These are phyloP conservation scores for Mucor mucedo DNA, from an alignment of 371 early-diverging fungal species.

Conservation along the genomic window DNA sequence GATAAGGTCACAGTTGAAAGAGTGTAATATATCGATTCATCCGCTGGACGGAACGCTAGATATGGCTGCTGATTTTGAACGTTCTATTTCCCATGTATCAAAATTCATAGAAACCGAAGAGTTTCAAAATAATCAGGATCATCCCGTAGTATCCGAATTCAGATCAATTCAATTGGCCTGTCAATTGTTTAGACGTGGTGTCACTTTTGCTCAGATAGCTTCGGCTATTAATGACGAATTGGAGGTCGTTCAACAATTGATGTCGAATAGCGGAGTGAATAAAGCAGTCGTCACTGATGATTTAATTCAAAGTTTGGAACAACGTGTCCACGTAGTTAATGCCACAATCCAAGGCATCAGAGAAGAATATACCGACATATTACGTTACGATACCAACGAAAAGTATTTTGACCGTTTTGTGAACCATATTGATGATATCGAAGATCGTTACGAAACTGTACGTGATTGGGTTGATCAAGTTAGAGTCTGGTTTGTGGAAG, in stretches of 20 bases:
- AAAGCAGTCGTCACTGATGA: conserved; percentile 34
- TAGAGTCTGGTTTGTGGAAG: conserved; percentile 58
- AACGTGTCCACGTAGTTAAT: conserved; percentile 34
- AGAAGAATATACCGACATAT: conserved; percentile 10
- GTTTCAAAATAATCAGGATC: background rate
- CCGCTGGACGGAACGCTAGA: conserved; percentile 45
- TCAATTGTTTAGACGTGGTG: conserved; percentile 25
- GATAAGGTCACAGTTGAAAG: background rate
- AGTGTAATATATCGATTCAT: conserved; percentile 25
- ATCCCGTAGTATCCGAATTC: background rate
- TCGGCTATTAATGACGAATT: conserved; percentile 44
- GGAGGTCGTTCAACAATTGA: conserved; percentile 45
- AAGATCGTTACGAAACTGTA: conserved; percentile 37
- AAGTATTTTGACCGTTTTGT: conserved; percentile 12
- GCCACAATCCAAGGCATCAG: conserved; percentile 27
- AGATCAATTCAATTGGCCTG: background rate
- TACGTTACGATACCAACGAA: conserved; percentile 9
- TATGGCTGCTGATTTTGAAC: conserved; percentile 18
- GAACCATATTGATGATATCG: conserved; percentile 10
- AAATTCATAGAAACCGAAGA: conserved; percentile 1
- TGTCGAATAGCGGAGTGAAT: conserved; percentile 37
- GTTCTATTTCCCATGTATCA: conserved; percentile 8
- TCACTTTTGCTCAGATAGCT: conserved; percentile 43
- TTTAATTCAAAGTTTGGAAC: conserved; percentile 40
- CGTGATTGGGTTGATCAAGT: conserved; percentile 58